Evolutionary conservation across 2,329 filamentous ascomycete species (phyloP), one percentile per base, ranked within the genome.

Genomic region (Ascochyta fabae): DNA sequence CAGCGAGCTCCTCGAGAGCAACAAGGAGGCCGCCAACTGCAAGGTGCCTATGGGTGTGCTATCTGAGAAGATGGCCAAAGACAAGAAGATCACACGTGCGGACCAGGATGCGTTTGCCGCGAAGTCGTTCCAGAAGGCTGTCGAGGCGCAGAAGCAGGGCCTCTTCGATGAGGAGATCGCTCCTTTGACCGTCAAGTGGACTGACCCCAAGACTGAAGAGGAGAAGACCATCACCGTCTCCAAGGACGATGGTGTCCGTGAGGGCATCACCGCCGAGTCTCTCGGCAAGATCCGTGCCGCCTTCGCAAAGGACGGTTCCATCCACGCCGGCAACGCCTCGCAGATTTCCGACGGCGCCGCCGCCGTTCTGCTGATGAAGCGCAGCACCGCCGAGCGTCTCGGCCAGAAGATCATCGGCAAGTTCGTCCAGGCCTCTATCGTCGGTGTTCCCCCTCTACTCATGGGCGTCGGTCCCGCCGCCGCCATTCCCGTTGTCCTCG

Each of bases 381-480:
- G 95, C 52, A 91, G 88, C 61, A 96, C 90, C 15, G 95, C 95
- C 44, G 88, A 96, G 82, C 85, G 85, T 64, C 88, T 98, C 15
- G 91, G 91, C 55, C 94, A 97, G 81, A 84, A 84, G 53, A 92
- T 98, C 77, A 80, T 98, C 24, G 95, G 94, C 77, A 98, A 97
- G 83, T 97, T 89, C 76, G 92, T 97, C 24, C 83, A 89, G 43
- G 90, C 92, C 36, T 89, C 89, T 56, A 82, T 97, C 47, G 92
- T 94, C 43, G 95, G 95, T 66, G 92, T 98, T 56, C 87, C 91
- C 72, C 95, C 95, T 38, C 84, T 97, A 53, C 88, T 98, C 66
- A 98, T 99, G 95, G 95, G 95, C 61, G 83, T 96, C 65, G 95
- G 95, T 1, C 95, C 95, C 46, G 96, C 92, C 86, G 93, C 93